Evolutionary conservation across 257 asterid genomes (phyloP).

Genomic region (Penstemon barbatus): DNA sequence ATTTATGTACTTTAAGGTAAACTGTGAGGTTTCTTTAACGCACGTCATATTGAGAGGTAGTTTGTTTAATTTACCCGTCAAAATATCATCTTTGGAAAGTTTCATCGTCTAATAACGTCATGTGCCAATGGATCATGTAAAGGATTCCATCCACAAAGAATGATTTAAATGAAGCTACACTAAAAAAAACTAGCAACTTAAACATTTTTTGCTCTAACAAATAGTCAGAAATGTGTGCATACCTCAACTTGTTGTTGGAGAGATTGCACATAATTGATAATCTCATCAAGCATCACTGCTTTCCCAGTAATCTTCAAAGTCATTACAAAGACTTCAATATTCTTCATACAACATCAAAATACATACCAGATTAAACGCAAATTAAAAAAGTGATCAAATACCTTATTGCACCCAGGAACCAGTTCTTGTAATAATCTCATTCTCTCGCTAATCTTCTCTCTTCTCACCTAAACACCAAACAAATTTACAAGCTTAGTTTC

Average conservation of each 20-base stretch:
- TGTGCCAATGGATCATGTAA: too few relatives aligned
- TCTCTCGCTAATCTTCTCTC: constrained; percentile 94
- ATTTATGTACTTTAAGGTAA: too few relatives aligned
- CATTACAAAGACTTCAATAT: not conserved
- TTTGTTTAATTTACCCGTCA: too few relatives aligned
- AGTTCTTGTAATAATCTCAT: constrained; percentile 94
- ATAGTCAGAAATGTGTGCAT: constrained; percentile 16
- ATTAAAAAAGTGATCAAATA: constrained; percentile 17
- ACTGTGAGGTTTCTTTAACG: too few relatives aligned
- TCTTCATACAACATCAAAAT: not conserved
- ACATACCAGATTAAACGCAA: too few relatives aligned
- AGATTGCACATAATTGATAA: constrained; percentile 92
- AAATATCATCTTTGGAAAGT: too few relatives aligned
- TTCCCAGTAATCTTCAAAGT: constrained; percentile 78
- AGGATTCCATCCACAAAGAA: too few relatives aligned
- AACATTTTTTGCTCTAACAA: not conserved
- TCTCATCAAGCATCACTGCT: constrained; percentile 99
- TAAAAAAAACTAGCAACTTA: not conserved
- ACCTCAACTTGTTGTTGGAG: constrained; percentile 98
- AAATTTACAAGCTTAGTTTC: constrained; percentile 13
- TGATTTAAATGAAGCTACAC: too few relatives aligned
- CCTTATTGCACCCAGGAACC: constrained; percentile 96
- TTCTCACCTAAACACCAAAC: constrained; percentile 58
- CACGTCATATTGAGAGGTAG: too few relatives aligned
- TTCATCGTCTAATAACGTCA: too few relatives aligned